Conservation (phyloP, 192 early-diverging fungal species). For the Entomortierella beljakovae region DNA sequence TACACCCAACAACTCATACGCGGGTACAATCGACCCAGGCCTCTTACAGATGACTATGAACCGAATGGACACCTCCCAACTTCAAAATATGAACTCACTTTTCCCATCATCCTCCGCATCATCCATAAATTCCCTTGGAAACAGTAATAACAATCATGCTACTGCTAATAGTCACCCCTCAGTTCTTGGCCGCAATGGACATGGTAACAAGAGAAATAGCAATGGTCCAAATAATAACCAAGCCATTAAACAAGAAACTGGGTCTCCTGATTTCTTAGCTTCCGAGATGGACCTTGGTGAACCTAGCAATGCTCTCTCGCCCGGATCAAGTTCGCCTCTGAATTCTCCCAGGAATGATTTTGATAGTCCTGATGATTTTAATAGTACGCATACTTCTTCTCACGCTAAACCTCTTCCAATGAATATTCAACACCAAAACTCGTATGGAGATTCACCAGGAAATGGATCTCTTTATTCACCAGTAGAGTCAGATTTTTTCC, state of each 20-base stretch:
- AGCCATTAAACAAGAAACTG: slow-evolving; percentile 54
- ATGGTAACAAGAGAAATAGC: slow-evolving; percentile 43
- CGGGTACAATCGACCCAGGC: slow-evolving; percentile 52
- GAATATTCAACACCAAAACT: slow-evolving; percentile 39
- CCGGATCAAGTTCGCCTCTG: slow-evolving; percentile 43
- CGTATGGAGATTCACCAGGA: slow-evolving; percentile 53
- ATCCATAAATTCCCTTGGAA: slow-evolving; percentile 25
- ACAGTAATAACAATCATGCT: slow-evolving; percentile 6
- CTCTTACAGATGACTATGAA: slow-evolving; percentile 50
- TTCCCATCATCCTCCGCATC: slow-evolving; percentile 47
- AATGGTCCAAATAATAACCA: slow-evolving; percentile 16
- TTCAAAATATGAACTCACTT: slow-evolving; percentile 39
- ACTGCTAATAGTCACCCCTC: slow-evolving; percentile 11
- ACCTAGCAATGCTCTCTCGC: slow-evolving; percentile 51
- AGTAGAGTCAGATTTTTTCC: slow-evolving; percentile 45
- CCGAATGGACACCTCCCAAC: slow-evolving; percentile 48
- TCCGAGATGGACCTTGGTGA: slow-evolving; percentile 58
- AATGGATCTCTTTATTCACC: slow-evolving; percentile 50
- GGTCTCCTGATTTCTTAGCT: slow-evolving; percentile 48
- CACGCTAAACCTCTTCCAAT: slow-evolving; percentile 39
- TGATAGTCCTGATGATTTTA: slow-evolving; percentile 53
- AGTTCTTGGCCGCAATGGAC: slow-evolving; percentile 22
- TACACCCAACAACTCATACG: slow-evolving; percentile 40
- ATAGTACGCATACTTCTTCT: slow-evolving; percentile 3
- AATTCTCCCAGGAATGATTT: slow-evolving; percentile 56